A percentile compares a stretch with the other conserved stretches of the same genome.
phyloP scores from a whole-genome alignment of 331 rosid genomes.

The Erythrophleum ivorense region DNA sequence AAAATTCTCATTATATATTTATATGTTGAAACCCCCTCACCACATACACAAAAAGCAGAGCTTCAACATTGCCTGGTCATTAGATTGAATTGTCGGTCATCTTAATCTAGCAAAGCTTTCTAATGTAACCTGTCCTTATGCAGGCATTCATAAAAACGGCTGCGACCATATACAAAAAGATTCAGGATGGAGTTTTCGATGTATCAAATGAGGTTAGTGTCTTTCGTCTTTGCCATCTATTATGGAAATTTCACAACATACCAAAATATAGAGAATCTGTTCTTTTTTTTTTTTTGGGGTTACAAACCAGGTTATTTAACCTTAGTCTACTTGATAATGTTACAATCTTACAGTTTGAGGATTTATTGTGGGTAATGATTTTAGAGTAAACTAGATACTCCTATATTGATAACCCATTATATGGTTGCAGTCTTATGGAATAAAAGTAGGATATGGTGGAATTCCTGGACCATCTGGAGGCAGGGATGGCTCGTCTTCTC shows the following conservation, averaged over 20 bases:
- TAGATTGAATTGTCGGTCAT: slow-evolving; percentile 25
- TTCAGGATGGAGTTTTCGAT: slow-evolving; percentile 97
- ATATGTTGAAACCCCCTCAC: not conserved
- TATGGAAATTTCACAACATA: slow-evolving; percentile 18
- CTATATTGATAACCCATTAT: slow-evolving; percentile 19
- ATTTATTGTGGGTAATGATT: slow-evolving; percentile 22
- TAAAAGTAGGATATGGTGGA: slow-evolving; percentile 99
- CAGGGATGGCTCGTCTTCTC: slow-evolving; percentile 87
- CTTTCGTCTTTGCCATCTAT: not conserved
- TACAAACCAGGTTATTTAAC: too few species aligned
- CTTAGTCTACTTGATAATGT: not conserved
- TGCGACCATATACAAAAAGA: slow-evolving; percentile 95
- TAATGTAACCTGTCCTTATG: slow-evolving; percentile 26
- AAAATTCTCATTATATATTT: slow-evolving; percentile 4
- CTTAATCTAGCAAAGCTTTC: slow-evolving; percentile 28
- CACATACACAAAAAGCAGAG: not conserved
- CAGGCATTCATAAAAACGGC: slow-evolving; percentile 98
- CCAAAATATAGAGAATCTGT: slow-evolving; percentile 10
- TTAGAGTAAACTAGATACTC: not conserved
- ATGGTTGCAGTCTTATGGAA: slow-evolving; percentile 89
- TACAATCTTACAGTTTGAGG: slow-evolving; percentile 5
- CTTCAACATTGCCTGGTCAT: slow-evolving; percentile 6
- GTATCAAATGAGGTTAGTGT: slow-evolving; percentile 92
- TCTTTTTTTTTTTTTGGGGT: not conserved
- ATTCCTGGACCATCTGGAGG: slow-evolving; percentile 96